Evolutionary conservation across 2,329 filamentous ascomycete genomes (phyloP).

Genomic region (Trichophyton simii): DNA sequence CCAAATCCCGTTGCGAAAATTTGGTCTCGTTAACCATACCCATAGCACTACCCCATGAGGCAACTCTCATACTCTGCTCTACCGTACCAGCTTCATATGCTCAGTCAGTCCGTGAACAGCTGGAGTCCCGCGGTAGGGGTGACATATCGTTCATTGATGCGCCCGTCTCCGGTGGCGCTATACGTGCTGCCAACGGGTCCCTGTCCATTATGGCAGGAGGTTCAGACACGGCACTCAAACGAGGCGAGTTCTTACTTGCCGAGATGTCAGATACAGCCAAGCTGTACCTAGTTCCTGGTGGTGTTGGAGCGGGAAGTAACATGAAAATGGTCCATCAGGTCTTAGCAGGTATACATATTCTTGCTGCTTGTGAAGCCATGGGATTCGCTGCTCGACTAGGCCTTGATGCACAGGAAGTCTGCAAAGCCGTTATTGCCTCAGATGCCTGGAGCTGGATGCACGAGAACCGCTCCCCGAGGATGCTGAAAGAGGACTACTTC

Average conservation of each 20-base stretch:
- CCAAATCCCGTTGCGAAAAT: neutral
- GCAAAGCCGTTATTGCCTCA: constrained; percentile 35
- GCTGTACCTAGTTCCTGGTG: constrained; percentile 50
- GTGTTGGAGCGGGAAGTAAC: constrained; percentile 48
- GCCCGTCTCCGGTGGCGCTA: constrained; percentile 59
- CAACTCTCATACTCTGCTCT: constrained; percentile 54
- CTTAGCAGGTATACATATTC: constrained; percentile 50
- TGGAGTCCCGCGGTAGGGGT: constrained; percentile 42
- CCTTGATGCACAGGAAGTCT: constrained; percentile 36
- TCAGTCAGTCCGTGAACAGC: constrained; percentile 45
- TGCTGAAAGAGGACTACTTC: constrained; percentile 41
- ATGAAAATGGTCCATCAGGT: constrained; percentile 55
- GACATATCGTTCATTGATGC: constrained; percentile 59
- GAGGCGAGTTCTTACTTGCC: constrained; percentile 47
- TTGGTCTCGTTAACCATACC: neutral
- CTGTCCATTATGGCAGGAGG: constrained; percentile 64
- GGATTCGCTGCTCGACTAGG: constrained; percentile 47
- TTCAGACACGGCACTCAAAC: constrained; percentile 43
- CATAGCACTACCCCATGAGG: constrained; percentile 41
- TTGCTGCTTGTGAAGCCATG: constrained; percentile 48
- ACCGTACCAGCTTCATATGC: constrained; percentile 58
- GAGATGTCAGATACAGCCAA: constrained; percentile 49
- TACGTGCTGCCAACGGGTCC: constrained; percentile 56
- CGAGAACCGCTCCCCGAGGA: constrained; percentile 45
- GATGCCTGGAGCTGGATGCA: constrained; percentile 51